Conservation (phyloP, 2,329 filamentous ascomycete species). For the Fusarium sp. region DNA sequence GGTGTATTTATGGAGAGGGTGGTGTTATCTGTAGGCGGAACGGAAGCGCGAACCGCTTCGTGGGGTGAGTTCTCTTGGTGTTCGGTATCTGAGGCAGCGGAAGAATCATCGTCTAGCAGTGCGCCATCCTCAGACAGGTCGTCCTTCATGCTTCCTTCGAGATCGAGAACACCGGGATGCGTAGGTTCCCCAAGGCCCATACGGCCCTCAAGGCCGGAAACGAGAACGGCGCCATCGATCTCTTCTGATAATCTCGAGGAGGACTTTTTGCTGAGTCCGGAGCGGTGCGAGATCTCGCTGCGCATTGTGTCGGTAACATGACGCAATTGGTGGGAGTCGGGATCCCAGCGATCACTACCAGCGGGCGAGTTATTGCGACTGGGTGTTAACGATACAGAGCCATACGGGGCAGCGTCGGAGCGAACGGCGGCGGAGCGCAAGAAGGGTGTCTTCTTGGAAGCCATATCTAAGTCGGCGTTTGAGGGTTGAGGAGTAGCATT, state of each 20-base stretch:
- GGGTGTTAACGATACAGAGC: conserved; percentile 54
- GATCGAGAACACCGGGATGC: conserved; percentile 59
- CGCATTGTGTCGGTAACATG: conserved; percentile 52
- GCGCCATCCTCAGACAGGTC: conserved; percentile 54
- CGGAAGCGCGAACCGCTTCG: conserved; percentile 82
- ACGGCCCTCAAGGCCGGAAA: conserved; percentile 65
- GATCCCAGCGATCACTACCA: conserved; percentile 51
- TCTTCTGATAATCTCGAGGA: conserved; percentile 61
- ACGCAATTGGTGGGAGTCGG: conserved; percentile 51
- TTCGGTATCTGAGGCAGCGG: conserved; percentile 60
- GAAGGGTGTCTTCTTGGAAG: conserved; percentile 54
- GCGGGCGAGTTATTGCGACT: conserved; percentile 54
- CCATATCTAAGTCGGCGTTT: conserved; percentile 49
- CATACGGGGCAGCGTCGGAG: conserved; percentile 53
- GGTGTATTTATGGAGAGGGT: conserved; percentile 87
- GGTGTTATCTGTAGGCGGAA: conserved; percentile 79
- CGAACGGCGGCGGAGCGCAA: conserved; percentile 49
- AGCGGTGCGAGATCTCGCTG: conserved; percentile 52
- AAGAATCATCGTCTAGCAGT: conserved; percentile 55
- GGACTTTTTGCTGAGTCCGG: conserved; percentile 48
- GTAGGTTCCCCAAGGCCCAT: conserved; percentile 64
- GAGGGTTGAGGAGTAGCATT: conserved; percentile 44
- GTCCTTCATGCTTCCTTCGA: conserved; percentile 58
- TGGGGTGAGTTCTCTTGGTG: conserved; percentile 79
- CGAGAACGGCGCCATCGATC: conserved; percentile 63